phyloP scores from a whole-genome alignment of 176 grass and related monocot species.

The barley (Hordeum vulgare) region MorexV3_pseudomolecules_assembly NC_058521.1:373066208-373066707 shows the following conservation, averaged over 20 bases:
- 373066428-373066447: conserved; percentile 61
- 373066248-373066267: background rate
- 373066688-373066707: background rate
- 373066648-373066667: too few relatives aligned
- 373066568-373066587: too few relatives aligned
- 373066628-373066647: too few relatives aligned
- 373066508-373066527: conserved; percentile 9
- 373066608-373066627: too few relatives aligned
- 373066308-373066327: conserved; percentile 27
- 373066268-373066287: background rate
- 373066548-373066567: too few relatives aligned
- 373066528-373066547: too few relatives aligned
- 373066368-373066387: conserved; percentile 82
- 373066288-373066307: background rate
- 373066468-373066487: background rate
- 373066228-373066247: background rate
- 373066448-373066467: conserved; percentile 16
- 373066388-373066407: conserved; percentile 80
- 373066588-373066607: too few relatives aligned
- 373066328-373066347: conserved; percentile 93
- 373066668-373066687: too few relatives aligned
- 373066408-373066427: conserved; percentile 93
- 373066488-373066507: background rate
- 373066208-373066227: conserved; percentile 12
- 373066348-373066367: conserved; percentile 89